phyloP scores from a whole-genome alignment of 495 filamentous ascomycete genomes.

The Margaritispora aquatica region DNA sequence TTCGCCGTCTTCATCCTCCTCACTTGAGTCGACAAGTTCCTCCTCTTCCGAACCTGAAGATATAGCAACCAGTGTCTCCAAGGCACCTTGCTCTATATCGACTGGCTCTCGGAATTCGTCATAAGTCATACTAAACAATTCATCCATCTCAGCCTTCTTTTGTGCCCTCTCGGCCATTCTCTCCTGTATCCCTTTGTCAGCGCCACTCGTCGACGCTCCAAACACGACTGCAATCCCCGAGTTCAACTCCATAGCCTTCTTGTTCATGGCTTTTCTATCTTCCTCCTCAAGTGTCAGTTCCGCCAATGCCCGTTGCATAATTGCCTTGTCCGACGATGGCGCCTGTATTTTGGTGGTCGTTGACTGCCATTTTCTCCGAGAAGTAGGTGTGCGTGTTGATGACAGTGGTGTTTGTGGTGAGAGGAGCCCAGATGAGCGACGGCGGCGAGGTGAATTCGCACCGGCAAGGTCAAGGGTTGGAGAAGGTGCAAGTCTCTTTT shows the following conservation, averaged over 20 bases:
- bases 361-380: too few relatives aligned
- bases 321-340: not conserved
- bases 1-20: not conserved
- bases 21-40: not conserved
- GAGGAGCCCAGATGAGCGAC: too few relatives aligned
- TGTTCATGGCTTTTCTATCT: not conserved
- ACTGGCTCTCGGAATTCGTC: not conserved
- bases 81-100: not conserved
- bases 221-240: not conserved
- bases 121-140: not conserved
- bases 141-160: not conserved
- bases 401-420: too few relatives aligned
- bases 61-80: too few relatives aligned
- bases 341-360: not conserved
- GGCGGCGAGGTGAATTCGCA: too few relatives aligned
- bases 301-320: not conserved
- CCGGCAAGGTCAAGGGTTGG: too few relatives aligned
- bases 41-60: too few relatives aligned
- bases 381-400: too few relatives aligned
- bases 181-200: not conserved
- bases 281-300: not conserved
- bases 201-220: not conserved
- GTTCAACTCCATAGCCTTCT: not conserved
- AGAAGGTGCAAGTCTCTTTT: too few relatives aligned
- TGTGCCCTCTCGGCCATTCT: not conserved